Percentiles rank a stretch among this genome's conserved stretches.
phyloP scores from a whole-genome alignment of 2,329 filamentous ascomycete genomes.

The Exophiala oligosperma region DNA sequence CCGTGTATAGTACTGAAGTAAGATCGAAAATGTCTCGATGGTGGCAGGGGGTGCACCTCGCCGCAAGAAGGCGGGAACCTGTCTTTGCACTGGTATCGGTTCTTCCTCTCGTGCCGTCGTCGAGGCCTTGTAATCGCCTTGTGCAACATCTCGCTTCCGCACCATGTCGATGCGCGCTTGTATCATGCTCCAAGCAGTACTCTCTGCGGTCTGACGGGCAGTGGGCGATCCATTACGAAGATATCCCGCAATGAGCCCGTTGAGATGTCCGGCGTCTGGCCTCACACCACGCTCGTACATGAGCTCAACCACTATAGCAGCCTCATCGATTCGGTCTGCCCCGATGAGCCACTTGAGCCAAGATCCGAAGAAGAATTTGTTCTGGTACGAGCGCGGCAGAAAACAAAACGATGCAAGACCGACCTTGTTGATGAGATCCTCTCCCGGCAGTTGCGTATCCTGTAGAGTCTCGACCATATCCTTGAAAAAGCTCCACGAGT shows the following conservation, averaged over 20 bases:
- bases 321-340: constrained; percentile 68
- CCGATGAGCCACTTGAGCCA: constrained; percentile 85
- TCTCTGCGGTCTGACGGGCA: constrained; percentile 63
- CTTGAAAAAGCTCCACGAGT: constrained; percentile 45
- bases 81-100: background rate
- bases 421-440: constrained; percentile 48
- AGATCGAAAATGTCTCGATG: constrained; percentile 74
- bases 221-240: constrained; percentile 61
- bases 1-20: constrained; percentile 70
- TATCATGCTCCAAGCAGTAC: constrained; percentile 76
- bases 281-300: constrained; percentile 70
- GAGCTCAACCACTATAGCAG: constrained; percentile 69
- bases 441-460: constrained; percentile 32
- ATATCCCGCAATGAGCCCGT: constrained; percentile 79
- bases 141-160: constrained; percentile 31
- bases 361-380: constrained; percentile 81
- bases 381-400: constrained; percentile 57
- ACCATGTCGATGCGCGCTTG: constrained; percentile 65
- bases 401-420: constrained; percentile 51
- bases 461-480: constrained; percentile 14
- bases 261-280: constrained; percentile 73
- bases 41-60: constrained; percentile 60
- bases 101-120: background rate
- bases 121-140: background rate
- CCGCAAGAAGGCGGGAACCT: constrained; percentile 40